These are phyloP conservation scores for Colletotrichum spaethianum DNA, from an alignment of 2,329 filamentous ascomycete genomes.

Conservation along the genomic window DNA sequence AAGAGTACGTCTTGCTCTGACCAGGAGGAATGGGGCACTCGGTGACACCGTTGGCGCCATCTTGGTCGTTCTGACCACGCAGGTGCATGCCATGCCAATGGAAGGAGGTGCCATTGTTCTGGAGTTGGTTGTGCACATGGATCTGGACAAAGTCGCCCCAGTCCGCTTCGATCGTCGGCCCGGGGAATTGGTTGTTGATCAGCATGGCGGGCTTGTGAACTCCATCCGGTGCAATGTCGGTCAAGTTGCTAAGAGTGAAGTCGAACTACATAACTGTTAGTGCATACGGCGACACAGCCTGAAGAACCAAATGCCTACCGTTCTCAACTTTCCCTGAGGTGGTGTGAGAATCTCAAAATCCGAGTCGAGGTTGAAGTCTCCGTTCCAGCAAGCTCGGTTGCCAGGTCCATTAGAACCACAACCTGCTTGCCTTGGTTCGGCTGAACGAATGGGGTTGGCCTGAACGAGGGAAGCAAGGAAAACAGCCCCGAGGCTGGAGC, in stretches of 20 bases:
- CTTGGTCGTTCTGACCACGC: conserved; percentile 57
- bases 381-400: conserved; percentile 51
- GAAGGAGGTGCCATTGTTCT: conserved; percentile 62
- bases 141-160: conserved; percentile 65
- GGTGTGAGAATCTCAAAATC: conserved; percentile 48
- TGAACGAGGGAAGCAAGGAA: conserved; percentile 24
- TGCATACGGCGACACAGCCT: too few species aligned
- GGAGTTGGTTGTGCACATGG: conserved; percentile 73
- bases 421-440: conserved; percentile 20
- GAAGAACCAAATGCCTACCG: conserved; percentile 39
- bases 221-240: conserved; percentile 44
- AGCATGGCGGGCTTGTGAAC: conserved; percentile 55
- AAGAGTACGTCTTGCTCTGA: conserved; percentile 52
- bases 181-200: conserved; percentile 62
- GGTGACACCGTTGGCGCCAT: conserved; percentile 61
- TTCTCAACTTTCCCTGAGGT: conserved; percentile 45
- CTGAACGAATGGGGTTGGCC: conserved; percentile 34
- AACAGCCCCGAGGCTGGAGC: conserved; percentile 30
- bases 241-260: conserved; percentile 47
- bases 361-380: conserved; percentile 49
- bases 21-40: conserved; percentile 59
- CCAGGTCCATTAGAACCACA: conserved; percentile 49
- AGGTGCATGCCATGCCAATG: conserved; percentile 66
- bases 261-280: conserved; percentile 43
- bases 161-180: conserved; percentile 64